Percentiles rank a stretch among this genome's conserved stretches.
phyloP scores from a whole-genome alignment of 2,329 filamentous ascomycete genomes.

The Diplodia corticola region DNA sequence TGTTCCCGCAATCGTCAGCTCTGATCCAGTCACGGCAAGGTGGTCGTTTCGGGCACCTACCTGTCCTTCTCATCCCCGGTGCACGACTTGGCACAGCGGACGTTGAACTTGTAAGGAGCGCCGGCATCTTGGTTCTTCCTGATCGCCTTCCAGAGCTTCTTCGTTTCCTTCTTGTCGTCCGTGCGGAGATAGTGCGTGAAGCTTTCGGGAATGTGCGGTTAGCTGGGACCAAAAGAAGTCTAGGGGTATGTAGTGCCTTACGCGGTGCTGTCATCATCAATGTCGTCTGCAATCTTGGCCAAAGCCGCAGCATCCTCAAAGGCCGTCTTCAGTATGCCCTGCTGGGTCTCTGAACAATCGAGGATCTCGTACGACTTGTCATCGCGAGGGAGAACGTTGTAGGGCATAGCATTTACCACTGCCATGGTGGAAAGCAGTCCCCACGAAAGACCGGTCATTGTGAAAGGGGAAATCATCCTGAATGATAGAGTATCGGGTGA shows the following conservation, averaged over 20 bases:
- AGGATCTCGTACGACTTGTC: background rate
- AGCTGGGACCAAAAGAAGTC: background rate
- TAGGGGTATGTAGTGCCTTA: background rate
- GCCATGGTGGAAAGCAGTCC: background rate
- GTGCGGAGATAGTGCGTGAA: background rate
- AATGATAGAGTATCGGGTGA: background rate
- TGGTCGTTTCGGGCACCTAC: too few species aligned
- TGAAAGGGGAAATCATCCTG: background rate
- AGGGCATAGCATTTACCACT: background rate
- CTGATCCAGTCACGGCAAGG: too few species aligned
- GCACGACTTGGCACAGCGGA: background rate
- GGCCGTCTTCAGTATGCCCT: background rate
- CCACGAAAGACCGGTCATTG: background rate
- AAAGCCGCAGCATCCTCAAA: background rate
- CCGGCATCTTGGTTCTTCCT: background rate
- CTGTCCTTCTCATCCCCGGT: background rate
- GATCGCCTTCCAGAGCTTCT: background rate
- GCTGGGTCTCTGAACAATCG: background rate
- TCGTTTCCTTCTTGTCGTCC: background rate
- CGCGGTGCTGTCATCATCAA: background rate
- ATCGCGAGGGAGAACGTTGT: background rate
- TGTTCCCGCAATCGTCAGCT: background rate
- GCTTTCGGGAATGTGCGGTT: background rate
- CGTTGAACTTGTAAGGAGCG: background rate
- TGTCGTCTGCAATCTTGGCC: background rate